Base-by-base conservation (phyloP, 371 early-diverging fungal species). In the Synchytrium microbalum region DNA sequence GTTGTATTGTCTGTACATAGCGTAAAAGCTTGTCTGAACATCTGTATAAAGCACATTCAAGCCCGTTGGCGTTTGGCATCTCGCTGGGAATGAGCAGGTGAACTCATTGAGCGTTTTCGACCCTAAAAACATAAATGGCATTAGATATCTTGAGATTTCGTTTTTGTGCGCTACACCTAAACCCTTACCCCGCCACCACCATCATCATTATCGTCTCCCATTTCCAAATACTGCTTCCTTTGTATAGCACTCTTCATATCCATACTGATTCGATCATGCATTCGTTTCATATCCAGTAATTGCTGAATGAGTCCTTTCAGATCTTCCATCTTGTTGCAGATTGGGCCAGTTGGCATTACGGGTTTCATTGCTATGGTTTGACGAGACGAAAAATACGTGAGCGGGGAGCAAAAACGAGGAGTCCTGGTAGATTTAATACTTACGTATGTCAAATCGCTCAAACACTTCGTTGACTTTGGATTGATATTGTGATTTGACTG, bases 201-300 rank as follows among this genome's bases (percentile, higher is more conserved):
- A 5, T 38, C 46, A 38, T 38, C 46, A 5, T 10, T 19, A 19
- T 38, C 5, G 5, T 38, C 46, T 19, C 46, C 46, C 46, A 38
- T 38, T 19, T 38, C 46, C 46, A 38, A 38, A 19, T 10, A 38
- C 46, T 38, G 46, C 46, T 38, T 38, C 46, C 46, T 38, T 19
- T 38, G 46, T 38, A 38, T 10, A 10, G 46, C 46, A 38, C 46
- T 38, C 46, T 38, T 38, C 46, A 38, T 38, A 19, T 38, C 46
- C 46, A 38, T 38, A 38, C 19, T 38, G 10, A 38, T 38, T 38
- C 46, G 46, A 70, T 94, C 94, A 0, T 81, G 84, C 19, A 79
- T 74, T 69, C 88, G 89, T 72, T 91, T 91, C 56, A 89, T 71
- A 62, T 94, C 95, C 63, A 92, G 71, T 69, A 92, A 72, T 23